Evolutionary conservation across 306 rosid species (phyloP), one percentile per base, ranked within the genome.

Genomic region (Betula pendula): DNA sequence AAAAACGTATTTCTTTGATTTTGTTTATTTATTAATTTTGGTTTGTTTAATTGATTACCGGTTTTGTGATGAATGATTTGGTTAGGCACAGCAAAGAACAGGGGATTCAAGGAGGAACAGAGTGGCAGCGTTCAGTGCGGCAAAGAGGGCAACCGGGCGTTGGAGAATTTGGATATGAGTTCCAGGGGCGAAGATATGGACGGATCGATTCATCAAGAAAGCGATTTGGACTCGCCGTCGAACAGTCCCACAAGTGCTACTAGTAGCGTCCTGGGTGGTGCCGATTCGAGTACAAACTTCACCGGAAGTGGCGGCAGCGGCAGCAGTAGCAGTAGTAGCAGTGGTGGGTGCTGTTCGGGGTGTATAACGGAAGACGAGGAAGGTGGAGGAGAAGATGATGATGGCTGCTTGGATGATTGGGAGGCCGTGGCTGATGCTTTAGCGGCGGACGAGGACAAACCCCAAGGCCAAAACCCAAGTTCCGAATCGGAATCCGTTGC

Each of bases 351-450:
- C 78, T 93, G 87, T 79, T 95, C 99, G 0, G 99, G 99, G 40
- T 90, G 89, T 83, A 75, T 91, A 59, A 88, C 97, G 0, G 98
- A 89, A 70, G 96, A 85, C 44, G 91, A 92, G 22, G 90, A 77
- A 5, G 92, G 74, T 5, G 91, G 70, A 6, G 91, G 75, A 33
- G 90, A 82, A 8, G 89, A 77, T 1, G 98, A 92, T 82, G 99
- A 90, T 82, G 99, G 79, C 5, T 88, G 97, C 80, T 86, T 95
- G 87, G 99, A 95, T 84, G 99, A 95, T 83, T 95, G 99, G 99
- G 99, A 95, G 90, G 97, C 96, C 45, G 65, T 95, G 89, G 99
- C 99, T 2, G 99, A 95, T 78, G 97, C 99, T 69, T 81, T 92
- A 81, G 97, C 92, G 24, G 97, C 97, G 19, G 70, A 66, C 70